Conservation (phyloP, 352 stramenopile species). For the Globisporangium splendens region DNA sequence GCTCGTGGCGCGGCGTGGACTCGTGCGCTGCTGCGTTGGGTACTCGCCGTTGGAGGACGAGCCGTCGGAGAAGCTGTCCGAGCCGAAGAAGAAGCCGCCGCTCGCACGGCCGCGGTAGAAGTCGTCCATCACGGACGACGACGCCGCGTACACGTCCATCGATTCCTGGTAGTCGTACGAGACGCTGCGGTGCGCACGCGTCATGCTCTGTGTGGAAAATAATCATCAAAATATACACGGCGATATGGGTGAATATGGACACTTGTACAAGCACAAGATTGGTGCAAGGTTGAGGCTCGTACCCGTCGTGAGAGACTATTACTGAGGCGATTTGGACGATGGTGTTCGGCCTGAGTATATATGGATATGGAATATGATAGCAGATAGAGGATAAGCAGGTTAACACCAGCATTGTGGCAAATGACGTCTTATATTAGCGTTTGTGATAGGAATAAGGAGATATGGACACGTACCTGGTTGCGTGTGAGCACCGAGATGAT, state of each 20-base stretch:
- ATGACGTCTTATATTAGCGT: too few relatives aligned
- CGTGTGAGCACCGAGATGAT: constrained; percentile 77
- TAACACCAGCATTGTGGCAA: neutral
- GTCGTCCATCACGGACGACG: constrained; percentile 44
- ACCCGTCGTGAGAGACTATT: constrained; percentile 62
- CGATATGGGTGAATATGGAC: too few relatives aligned
- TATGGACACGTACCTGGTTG: constrained; percentile 28
- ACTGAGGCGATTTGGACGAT: constrained; percentile 45
- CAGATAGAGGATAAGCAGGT: constrained; percentile 13
- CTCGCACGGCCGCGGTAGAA: constrained; percentile 50
- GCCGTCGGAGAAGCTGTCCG: constrained; percentile 56
- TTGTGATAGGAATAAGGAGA: too few relatives aligned
- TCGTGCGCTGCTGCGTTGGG: constrained; percentile 26
- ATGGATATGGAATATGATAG: too few relatives aligned
- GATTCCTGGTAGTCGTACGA: constrained; percentile 74
- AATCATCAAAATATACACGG: too few relatives aligned
- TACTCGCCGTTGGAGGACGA: constrained; percentile 34
- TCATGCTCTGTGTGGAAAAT: constrained; percentile 52
- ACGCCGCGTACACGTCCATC: constrained; percentile 31
- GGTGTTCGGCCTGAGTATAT: constrained; percentile 25
- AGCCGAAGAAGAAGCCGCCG: constrained; percentile 40
- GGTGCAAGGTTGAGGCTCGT: constrained; percentile 13
- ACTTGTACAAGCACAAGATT: too few relatives aligned
- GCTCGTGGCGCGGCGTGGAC: constrained; percentile 52
- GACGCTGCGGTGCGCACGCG: constrained; percentile 65